These are phyloP conservation scores for Eucalyptus sideroxylon DNA, from an alignment of 345 rosid genomes.

Conservation along the genomic window DNA sequence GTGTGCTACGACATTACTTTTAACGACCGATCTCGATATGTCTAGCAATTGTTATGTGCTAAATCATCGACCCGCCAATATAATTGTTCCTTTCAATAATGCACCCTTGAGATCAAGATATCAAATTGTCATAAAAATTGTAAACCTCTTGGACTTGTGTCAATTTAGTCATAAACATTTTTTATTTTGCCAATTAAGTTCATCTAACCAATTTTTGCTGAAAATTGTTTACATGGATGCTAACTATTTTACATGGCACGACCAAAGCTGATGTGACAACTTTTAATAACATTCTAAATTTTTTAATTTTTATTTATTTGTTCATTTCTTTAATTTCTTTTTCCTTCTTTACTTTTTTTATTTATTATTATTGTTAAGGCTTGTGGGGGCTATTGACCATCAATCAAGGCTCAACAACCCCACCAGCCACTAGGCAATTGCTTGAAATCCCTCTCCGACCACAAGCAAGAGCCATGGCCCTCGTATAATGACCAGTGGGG, in stretches of 20 bases:
- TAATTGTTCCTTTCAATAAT: not conserved
- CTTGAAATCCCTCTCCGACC: not conserved
- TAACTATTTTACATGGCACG: not conserved
- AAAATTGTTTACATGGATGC: rapidly evolving
- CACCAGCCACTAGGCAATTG: not conserved
- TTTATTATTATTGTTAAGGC: not conserved
- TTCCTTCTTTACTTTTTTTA: too few species aligned
- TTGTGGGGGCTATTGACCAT: not conserved
- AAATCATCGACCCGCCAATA: not conserved
- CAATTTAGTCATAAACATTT: not conserved
- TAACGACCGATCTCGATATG: not conserved
- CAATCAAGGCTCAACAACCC: not conserved
- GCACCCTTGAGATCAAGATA: not conserved
- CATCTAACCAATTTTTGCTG: not conserved
- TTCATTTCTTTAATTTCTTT: too few species aligned
- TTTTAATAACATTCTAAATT: too few species aligned
- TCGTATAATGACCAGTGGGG: too few species aligned
- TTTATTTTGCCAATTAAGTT: not conserved
- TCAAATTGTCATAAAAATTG: too few species aligned
- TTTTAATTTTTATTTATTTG: too few species aligned
- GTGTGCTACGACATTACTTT: not conserved
- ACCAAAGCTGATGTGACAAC: not conserved
- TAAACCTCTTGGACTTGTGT: not conserved
- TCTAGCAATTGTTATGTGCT: not conserved
- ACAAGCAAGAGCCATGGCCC: not conserved